A percentile compares a stretch with the other conserved stretches of the same genome.
Evolutionary conservation across 192 early-diverging fungal genomes (phyloP).

Genomic region (Diversispora eburnea): DNA sequence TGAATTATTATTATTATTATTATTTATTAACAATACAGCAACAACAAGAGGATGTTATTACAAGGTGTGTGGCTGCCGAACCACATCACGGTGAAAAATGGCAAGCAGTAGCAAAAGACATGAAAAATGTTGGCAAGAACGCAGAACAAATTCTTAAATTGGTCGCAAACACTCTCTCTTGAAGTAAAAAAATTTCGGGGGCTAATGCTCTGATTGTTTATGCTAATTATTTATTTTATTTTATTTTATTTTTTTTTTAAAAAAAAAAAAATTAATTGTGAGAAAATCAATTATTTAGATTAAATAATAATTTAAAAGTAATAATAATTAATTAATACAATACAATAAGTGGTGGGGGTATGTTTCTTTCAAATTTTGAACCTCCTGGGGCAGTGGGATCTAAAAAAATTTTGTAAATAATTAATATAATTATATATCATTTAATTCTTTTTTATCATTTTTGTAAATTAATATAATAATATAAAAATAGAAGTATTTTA

Average conservation of each 20-base stretch:
- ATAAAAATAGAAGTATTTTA: constrained; percentile 33
- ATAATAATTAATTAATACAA: no score
- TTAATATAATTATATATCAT: constrained; percentile 15
- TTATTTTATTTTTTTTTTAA: no score
- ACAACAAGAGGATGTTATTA: constrained; percentile 53
- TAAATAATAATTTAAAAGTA: no score
- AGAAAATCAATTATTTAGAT: no score
- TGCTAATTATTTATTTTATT: neutral
- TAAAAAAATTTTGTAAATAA: no score
- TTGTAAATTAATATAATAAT: constrained; percentile 21
- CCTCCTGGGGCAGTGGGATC: constrained; percentile 68
- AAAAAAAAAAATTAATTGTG: no score
- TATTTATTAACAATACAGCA: constrained; percentile 26
- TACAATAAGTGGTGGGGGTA: constrained; percentile 43
- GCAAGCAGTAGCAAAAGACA: constrained; percentile 76
- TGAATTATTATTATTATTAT: neutral
- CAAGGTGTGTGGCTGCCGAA: constrained; percentile 69
- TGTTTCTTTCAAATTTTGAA: constrained; percentile 81
- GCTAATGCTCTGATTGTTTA: neutral
- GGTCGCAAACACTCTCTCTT: constrained; percentile 33
- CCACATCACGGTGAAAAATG: constrained; percentile 90
- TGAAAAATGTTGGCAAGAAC: constrained; percentile 63
- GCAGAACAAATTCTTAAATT: constrained; percentile 58
- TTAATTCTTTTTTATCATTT: neutral
- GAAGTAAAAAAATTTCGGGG: neutral